phyloP scores from a whole-genome alignment of 306 rosid genomes.

The Casuarina cunninghamiana region DNA sequence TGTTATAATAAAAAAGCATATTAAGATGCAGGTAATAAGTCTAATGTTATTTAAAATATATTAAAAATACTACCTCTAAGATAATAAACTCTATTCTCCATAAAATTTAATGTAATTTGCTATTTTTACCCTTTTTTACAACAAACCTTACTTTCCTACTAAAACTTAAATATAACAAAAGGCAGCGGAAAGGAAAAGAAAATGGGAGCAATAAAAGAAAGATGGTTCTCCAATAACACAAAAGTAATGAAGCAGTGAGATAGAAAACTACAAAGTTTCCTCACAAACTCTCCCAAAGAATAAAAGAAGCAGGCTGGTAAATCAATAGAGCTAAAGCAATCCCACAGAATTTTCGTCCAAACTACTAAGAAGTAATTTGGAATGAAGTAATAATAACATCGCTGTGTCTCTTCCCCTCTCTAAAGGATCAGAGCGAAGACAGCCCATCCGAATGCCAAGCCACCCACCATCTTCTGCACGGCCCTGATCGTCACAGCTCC shows the following conservation, averaged over 20 bases:
- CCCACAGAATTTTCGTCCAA: background rate
- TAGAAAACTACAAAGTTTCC: constrained; percentile 3
- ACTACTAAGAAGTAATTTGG: background rate
- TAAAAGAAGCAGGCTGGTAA: background rate
- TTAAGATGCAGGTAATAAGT: no score
- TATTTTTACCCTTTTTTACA: no score
- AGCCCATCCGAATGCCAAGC: constrained; percentile 68
- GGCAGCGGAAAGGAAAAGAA: background rate
- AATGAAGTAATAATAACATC: background rate
- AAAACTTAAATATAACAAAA: background rate
- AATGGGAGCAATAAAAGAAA: background rate
- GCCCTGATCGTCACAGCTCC: constrained; percentile 53
- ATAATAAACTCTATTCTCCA: no score
- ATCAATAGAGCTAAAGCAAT: background rate
- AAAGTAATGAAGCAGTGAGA: background rate
- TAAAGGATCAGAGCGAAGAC: constrained; percentile 56
- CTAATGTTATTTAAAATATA: no score
- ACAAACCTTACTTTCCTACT: background rate
- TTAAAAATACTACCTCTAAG: no score
- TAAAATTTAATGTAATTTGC: no score
- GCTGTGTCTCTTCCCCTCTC: constrained; percentile 25
- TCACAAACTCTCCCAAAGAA: constrained; percentile 8
- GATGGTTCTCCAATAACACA: background rate
- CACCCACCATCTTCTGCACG: constrained; percentile 55
- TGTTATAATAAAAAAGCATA: no score